phyloP scores from a whole-genome alignment of 2,329 filamentous ascomycete genomes.

The Aspergillus novofumigatus region DNA sequence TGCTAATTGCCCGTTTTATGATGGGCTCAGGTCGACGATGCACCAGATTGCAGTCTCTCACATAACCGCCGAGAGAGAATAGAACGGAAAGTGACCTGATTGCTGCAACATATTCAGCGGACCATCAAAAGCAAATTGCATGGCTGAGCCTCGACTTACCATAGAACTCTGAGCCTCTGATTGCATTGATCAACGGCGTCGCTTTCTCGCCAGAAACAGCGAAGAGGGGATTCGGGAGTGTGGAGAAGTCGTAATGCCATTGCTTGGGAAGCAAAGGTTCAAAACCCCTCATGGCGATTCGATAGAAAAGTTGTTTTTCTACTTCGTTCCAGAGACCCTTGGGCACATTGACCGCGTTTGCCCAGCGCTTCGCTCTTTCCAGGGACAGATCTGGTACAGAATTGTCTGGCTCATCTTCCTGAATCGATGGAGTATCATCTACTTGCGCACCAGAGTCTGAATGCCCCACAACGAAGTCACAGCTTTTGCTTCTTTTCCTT shows the following conservation, averaged over 20 bases:
- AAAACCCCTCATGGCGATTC: constrained; percentile 52
- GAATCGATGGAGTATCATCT: background rate
- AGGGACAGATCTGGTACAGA: constrained; percentile 22
- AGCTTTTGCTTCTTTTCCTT: background rate
- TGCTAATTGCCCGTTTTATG: constrained; percentile 40
- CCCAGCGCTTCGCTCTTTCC: constrained; percentile 33
- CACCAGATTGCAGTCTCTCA: constrained; percentile 47
- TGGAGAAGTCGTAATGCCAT: constrained; percentile 53
- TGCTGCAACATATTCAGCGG: constrained; percentile 29
- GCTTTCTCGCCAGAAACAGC: constrained; percentile 31
- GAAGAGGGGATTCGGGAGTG: constrained; percentile 52
- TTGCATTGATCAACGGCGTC: constrained; percentile 45
- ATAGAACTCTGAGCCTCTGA: constrained; percentile 42
- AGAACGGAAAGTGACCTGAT: constrained; percentile 49
- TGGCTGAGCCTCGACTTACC: constrained; percentile 28
- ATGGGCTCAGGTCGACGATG: constrained; percentile 31
- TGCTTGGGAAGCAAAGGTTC: constrained; percentile 51
- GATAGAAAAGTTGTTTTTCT: constrained; percentile 51
- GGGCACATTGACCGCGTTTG: constrained; percentile 37
- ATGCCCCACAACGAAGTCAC: background rate
- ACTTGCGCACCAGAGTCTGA: background rate
- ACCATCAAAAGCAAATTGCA: background rate
- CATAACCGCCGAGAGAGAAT: constrained; percentile 48
- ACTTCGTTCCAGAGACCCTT: constrained; percentile 48
- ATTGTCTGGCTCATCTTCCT: background rate